Base-by-base conservation (phyloP, 1,139 yeast species). In the Debaryomyces sp. region DNA sequence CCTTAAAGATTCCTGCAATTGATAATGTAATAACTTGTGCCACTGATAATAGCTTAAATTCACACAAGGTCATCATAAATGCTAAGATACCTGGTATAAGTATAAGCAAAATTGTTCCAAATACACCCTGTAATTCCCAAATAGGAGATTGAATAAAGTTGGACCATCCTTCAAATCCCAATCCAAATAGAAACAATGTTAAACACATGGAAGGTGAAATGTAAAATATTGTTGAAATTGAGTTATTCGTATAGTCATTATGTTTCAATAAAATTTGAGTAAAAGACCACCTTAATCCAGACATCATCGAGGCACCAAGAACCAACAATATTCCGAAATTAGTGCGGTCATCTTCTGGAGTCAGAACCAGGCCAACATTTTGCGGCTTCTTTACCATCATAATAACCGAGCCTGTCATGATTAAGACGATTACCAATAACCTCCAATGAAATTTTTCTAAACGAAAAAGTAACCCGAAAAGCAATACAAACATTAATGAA, bases 251-350 rank as follows among this genome's bases (percentile, higher is more conserved):
- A 55, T 79, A 74, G 24, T 75, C 75, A 58, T 84, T 83, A 48
- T 75, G 78, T 56, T 83, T 84, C 49, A 94, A 71, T 15, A 92
- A 75, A 26, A 94, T 66, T 64, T 94, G 98, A 3, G 98, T 91
- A 56, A 91, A 81, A 1, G 96, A 92, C 99, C 99, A 94, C 56
- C 99, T 78, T 46, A 94, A 71, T 1, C 99, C 99, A 21, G 96
- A 87, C 69, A 90, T 79, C 63, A 87, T 78, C 4, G 96, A 83
- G 4, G 97, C 94, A 2, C 82, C 67, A 27, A 94, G 67, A 1
- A 92, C 97, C 43, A 91, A 71, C 8, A 83, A 51, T 36, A 90
- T 82, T 3, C 97, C 98, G 18, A 81, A 50, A 5, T 34, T 27
- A 15, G 47, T 47, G 23, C 47, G 49, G 3, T 55, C 48, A 10